Conservation (phyloP, 2,329 filamentous ascomycete species). For the Periconia macrospinosa region DNA sequence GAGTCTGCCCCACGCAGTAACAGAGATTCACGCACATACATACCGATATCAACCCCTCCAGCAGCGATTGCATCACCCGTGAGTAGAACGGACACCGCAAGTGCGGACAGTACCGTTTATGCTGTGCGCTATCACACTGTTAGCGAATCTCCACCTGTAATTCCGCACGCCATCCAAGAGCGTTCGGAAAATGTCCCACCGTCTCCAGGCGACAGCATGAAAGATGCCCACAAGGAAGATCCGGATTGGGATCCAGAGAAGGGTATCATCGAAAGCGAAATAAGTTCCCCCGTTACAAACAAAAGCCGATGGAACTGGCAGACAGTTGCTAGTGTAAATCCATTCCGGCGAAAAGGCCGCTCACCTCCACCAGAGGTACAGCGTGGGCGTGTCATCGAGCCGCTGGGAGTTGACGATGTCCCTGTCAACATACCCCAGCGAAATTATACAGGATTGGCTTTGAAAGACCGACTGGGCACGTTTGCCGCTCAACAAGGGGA, state of each 20-base stretch:
- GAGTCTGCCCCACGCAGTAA: constrained; percentile 25
- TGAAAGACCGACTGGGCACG: constrained; percentile 50
- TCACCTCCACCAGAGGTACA: constrained; percentile 64
- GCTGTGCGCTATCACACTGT: constrained; percentile 63
- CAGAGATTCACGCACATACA: constrained; percentile 30
- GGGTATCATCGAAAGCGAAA: constrained; percentile 20
- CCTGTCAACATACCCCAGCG: constrained; percentile 43
- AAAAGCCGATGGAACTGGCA: constrained; percentile 50
- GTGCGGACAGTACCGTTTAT: constrained; percentile 66
- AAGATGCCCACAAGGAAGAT: background rate
- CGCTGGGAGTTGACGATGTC: constrained; percentile 40
- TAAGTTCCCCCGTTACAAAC: constrained; percentile 10
- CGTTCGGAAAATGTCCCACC: constrained; percentile 11
- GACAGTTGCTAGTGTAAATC: constrained; percentile 53
- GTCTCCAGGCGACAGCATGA: constrained; percentile 9
- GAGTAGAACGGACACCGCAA: constrained; percentile 63
- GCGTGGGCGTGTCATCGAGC: constrained; percentile 55
- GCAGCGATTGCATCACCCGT: constrained; percentile 56
- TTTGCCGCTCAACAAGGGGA: constrained; percentile 55
- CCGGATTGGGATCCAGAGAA: constrained; percentile 33
- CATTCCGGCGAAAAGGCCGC: constrained; percentile 60
- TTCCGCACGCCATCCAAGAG: constrained; percentile 17
- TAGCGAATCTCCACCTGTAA: constrained; percentile 42
- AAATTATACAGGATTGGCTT: constrained; percentile 47
- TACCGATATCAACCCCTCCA: constrained; percentile 44